Evolutionary conservation across 768 basidiomycete species (phyloP), one percentile per base, ranked within the genome.

Genomic region (Collybiopsis luxurians): DNA sequence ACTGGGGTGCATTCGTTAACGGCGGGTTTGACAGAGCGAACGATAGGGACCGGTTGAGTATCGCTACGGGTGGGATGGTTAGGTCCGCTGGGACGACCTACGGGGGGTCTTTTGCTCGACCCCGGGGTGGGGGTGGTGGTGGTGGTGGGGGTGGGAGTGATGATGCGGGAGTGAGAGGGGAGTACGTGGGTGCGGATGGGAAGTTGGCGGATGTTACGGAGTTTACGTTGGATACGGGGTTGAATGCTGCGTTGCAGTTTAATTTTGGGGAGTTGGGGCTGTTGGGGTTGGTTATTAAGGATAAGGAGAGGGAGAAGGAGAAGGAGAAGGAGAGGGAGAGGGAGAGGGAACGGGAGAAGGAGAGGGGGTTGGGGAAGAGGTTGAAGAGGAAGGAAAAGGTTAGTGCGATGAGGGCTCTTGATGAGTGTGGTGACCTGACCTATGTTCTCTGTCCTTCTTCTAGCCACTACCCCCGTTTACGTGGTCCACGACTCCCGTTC

Each of bases 401-500:
- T 15, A 19, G 30, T 6, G 67, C 2, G 3, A 36, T n/a, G n/a
- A n/a, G n/a, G n/a, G n/a, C n/a, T n/a, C n/a, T n/a, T n/a, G n/a
- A n/a, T n/a, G n/a, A n/a, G n/a, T n/a, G n/a, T n/a, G n/a, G n/a
- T n/a, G n/a, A n/a, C n/a, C n/a, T n/a, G 2, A 26, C 40, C 39
- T 5, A 3, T 12, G 39, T 31, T 53, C 31, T 53, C n/a, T 53
- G 48, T n/a, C 28, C 15, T 26, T 52, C 26, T 3, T 40, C 28
- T 27, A 55, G 43, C 45, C 54, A 4, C 44, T 51, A 21, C 93
- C 93, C 0, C 74, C 87, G 0, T 99, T 99, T 66, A 88, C 92
- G 0, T 96, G 95, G 90, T 92, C 97, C 66, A 97, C 92, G 0
- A 86, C 87, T 36, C 90, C 94, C 0, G 83, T 51, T 17, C 50